Percentiles rank a stretch among this genome's conserved stretches.
Evolutionary conservation across 75 land plant species (phyloP).

Genomic region (Selaginella moellendorffii): DNA sequence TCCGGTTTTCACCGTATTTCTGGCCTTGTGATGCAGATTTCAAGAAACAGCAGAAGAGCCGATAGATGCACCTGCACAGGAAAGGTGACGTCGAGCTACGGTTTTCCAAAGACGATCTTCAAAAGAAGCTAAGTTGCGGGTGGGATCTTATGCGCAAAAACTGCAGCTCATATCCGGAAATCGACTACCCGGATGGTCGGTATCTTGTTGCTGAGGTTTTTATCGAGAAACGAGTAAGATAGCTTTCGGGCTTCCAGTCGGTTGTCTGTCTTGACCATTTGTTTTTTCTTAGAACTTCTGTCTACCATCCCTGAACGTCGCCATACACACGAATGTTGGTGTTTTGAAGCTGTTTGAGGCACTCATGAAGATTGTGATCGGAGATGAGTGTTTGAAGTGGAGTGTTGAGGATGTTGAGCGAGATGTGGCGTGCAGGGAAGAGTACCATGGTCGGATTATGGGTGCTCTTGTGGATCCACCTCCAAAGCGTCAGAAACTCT

Average conservation of each 20-base stretch:
- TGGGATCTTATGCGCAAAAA: neutral
- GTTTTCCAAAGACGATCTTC: neutral
- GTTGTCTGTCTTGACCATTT: neutral
- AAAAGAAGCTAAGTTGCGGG: neutral
- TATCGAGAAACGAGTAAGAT: neutral
- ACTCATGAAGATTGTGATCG: neutral
- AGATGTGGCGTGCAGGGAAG: neutral
- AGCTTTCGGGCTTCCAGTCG: neutral
- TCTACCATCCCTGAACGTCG: neutral
- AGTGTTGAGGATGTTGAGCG: neutral
- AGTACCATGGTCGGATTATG: neutral
- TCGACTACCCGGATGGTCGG: neutral
- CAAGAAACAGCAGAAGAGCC: neutral
- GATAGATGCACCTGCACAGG: neutral
- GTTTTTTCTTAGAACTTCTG: neutral
- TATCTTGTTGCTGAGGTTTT: neutral
- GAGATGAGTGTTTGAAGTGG: neutral
- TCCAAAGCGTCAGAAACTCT: neutral
- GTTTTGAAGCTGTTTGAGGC: neutral
- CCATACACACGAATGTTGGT: neutral
- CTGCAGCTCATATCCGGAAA: neutral
- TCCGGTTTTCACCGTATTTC: neutral
- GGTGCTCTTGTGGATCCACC: neutral
- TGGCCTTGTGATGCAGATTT: neutral
- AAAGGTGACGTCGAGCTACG: neutral